Percentiles rank a stretch among this genome's conserved stretches.
These are phyloP conservation scores for Vigna radiata DNA, from an alignment of 306 rosid species.

Conservation along the genomic window DNA sequence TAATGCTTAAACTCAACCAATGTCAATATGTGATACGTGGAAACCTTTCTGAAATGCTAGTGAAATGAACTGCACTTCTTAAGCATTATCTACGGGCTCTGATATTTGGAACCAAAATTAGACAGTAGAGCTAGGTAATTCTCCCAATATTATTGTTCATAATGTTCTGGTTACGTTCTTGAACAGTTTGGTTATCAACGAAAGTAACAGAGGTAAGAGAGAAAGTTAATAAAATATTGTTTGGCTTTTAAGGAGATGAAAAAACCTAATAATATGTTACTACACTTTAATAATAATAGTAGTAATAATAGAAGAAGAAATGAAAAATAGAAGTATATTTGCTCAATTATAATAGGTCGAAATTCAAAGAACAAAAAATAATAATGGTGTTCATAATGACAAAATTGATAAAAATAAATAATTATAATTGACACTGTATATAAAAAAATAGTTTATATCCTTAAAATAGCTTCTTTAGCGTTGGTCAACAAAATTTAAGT, in stretches of 20 bases:
- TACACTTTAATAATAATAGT: background rate
- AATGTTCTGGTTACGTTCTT: background rate
- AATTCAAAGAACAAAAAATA: too few relatives aligned
- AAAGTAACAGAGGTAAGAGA: background rate
- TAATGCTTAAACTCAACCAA: conserved; percentile 19
- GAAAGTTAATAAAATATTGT: background rate
- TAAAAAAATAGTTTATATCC: too few relatives aligned
- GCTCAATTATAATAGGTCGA: too few relatives aligned
- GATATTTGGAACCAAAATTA: background rate
- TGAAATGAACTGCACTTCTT: conserved; percentile 31
- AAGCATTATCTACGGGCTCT: background rate
- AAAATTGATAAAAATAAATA: too few relatives aligned
- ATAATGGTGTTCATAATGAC: too few relatives aligned
- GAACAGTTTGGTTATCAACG: background rate
- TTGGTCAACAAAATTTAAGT: too few relatives aligned
- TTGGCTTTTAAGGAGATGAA: background rate
- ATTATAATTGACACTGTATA: too few relatives aligned
- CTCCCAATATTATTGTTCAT: background rate
- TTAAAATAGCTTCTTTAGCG: too few relatives aligned
- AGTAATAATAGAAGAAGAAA: background rate
- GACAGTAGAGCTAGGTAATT: background rate
- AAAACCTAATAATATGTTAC: background rate
- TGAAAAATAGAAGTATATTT: background rate
- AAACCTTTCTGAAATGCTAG: conserved; percentile 39
- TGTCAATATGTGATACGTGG: conserved; percentile 33